Evolutionary conservation across 129 eudicot species (phyloP), one percentile per base, ranked within the genome.

Genomic region (Chrysanthemum lavandulifolium): DNA sequence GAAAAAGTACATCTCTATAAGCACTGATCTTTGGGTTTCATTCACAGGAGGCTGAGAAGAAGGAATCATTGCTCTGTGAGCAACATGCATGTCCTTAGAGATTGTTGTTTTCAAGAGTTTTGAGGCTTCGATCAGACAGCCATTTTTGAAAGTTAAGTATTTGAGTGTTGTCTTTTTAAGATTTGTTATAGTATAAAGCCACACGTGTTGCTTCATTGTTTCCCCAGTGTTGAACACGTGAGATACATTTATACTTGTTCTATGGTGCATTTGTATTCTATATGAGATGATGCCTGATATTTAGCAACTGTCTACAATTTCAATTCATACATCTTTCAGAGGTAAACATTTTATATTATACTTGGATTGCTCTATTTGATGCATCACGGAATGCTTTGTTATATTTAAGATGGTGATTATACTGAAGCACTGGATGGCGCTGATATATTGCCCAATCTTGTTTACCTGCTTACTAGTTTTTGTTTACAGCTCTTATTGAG

Each of bases 21-120:
- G 1, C 47, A 40, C 10, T 40, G 47, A 58, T 18, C 62, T 59
- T 59, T 59, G 23, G 25, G 7, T 59, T 58, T 59, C 36, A 10
- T 6, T 13, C 36, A 59, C 64, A 59, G 64, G 64, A 59, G 27
- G 27, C 36, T 3, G 14, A 31, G 15, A 52, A 59, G 36, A 57
- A 10, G 13, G 36, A 31, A 21, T 18, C 36, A 59, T 59, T 59
- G 12, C n/a, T 10, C 21, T 27, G 9, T 40, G 47, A 40, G 47
- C 8, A 21, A 59, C 64, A 2, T 59, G 13, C 13, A 57, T 57
- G 19, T 57, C 29, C 3, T 61, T 25, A 12, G 55, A 47, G 15
- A 67, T 48, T 47, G 55, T 67, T 48, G 71, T 67, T 67, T 16
- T 13, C 71, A 47, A 67, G 57, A 47, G 57, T 67, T 67, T 67